Evolutionary conservation across 2,329 filamentous ascomycete species (phyloP), one percentile per base, ranked within the genome.

Genomic region (Botrytis hyacinthi): DNA sequence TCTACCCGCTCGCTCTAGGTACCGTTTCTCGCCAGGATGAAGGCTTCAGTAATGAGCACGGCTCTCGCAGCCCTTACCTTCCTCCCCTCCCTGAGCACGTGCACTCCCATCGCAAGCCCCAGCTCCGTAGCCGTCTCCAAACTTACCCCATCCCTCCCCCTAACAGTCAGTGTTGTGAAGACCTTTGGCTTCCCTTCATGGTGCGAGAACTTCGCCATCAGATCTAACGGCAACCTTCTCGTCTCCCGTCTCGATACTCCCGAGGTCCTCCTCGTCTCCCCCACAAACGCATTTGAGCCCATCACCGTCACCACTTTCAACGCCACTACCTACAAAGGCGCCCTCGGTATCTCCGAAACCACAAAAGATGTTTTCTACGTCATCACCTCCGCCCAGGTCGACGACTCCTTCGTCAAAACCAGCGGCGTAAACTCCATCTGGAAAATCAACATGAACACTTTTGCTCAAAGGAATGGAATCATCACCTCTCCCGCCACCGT

Each of bases 201-300:
- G 76, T 65, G 48, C 35, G 83, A 84, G 74, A 84, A 84, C 70
- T 76, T 84, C 37, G 81, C 79, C 14, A 73, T 82, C 4, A 81
- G 80, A 32, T 69, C 78, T n/a, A 83, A 83, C 63, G 82, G 81
- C 22, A 78, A 81, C 40, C 75, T 84, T n/a, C 79, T 84, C 44
- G 79, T 81, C n/a, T 76, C 78, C 22, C 74, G 80, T 6, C 73
- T 83, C 16, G 79, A 80, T 59, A 66, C 70, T 32, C 78, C 82
- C 12, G 79, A 82, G 69, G 74, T 84, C 4, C 79, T 79, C 74
- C 76, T 82, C 42, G 75, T 84, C 51, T 76, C 83, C 69, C 82
- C 82, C 3, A 73, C 74, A 20, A 62, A 60, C 2, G 60, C 60
- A 16, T 70, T 67, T 20, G 71, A 37, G 29, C 74, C 75, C 16